These are phyloP conservation scores for Umbelopsis sp. DNA, from an alignment of 371 early-diverging fungal genomes.

Conservation along the genomic window DNA sequence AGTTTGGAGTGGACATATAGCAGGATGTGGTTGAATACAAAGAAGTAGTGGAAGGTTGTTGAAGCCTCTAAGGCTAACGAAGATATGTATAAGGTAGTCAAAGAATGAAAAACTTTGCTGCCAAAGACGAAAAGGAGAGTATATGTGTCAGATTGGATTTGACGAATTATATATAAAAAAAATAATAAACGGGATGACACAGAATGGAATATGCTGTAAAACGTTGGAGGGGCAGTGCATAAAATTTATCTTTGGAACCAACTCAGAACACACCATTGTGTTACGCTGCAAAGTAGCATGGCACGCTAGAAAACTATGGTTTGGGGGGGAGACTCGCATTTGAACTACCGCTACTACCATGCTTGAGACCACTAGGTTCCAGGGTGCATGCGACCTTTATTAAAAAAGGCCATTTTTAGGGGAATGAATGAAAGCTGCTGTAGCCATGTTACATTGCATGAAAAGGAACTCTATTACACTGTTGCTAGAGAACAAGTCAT, in stretches of 20 bases:
- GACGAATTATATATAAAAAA: not conserved
- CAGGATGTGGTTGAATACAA: not conserved
- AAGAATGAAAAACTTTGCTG: not conserved
- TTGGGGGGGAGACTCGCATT: not conserved
- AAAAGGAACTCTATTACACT: no score
- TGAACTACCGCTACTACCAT: no score
- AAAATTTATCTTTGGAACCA: not conserved
- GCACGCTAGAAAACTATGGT: not conserved
- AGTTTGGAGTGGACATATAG: not conserved
- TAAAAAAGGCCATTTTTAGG: no score
- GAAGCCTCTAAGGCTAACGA: not conserved
- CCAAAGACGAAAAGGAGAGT: not conserved
- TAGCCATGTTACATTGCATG: no score
- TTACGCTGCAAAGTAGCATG: slow-evolving; percentile 1
- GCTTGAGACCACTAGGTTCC: no score
- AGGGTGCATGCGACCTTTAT: no score
- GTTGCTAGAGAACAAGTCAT: no score
- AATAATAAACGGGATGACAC: not conserved
- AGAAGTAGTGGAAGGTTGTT: not conserved
- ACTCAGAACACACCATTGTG: slow-evolving; percentile 1
- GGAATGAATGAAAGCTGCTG: no score
- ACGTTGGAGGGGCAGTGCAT: slow-evolving; percentile 16
- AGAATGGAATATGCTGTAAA: slow-evolving; percentile 1
- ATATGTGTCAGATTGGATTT: not conserved
- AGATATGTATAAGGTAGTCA: not conserved